Base-by-base conservation (phyloP, 2,329 filamentous ascomycete genomes). In the Cladosporium sphaerospermum region DNA sequence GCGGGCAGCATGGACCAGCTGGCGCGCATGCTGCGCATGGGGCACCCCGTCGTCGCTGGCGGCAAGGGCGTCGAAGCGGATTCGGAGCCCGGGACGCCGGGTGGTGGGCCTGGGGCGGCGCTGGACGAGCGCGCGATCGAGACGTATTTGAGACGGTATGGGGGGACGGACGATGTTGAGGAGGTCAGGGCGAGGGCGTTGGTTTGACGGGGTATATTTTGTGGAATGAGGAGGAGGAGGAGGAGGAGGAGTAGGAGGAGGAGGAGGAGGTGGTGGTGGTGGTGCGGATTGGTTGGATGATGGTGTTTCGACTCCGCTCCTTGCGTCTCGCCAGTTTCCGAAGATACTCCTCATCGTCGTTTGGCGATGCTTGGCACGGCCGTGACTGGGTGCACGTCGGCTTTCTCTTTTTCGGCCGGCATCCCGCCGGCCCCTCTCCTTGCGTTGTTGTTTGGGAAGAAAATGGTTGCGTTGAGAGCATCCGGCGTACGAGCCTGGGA, bases 1-100 rank as follows among this genome's bases (percentile, higher is more conserved):
- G 55, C 59, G 41, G 65, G 65, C 37, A 63, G 59, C 45, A 65
- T 67, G 45, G 64, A 67, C 54, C 55, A 65, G 28, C 56, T 66
- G 18, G 57, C 32, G 54, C 56, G 37, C 53, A 63, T 58, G 45
- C 32, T 56, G 18, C 34, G 41, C 7, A 41, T 54, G 23, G 44
- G 50, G 10, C 43, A 47, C 41, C 36, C 44, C 7, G 47, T 43
- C 13, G 28, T 40, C 14, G 16, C 16, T 3, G 16, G 16, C 16
- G 43, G 33, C 14, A 48, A 40, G 33, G 19, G 42, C 13, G 43
- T 31, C 10, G 34, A 9, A 2, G 31, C 42, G 4, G 43, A 36
- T 14, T 53, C 50, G n/a, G 28, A 34, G 9, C 50, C 42, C 13
- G 50, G 43, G n/a, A 53, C n/a, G 46, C 50, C 50, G 23, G 31